Evolutionary conservation across 257 asterid species (phyloP).

Genomic region (Capsicum baccatum): DNA sequence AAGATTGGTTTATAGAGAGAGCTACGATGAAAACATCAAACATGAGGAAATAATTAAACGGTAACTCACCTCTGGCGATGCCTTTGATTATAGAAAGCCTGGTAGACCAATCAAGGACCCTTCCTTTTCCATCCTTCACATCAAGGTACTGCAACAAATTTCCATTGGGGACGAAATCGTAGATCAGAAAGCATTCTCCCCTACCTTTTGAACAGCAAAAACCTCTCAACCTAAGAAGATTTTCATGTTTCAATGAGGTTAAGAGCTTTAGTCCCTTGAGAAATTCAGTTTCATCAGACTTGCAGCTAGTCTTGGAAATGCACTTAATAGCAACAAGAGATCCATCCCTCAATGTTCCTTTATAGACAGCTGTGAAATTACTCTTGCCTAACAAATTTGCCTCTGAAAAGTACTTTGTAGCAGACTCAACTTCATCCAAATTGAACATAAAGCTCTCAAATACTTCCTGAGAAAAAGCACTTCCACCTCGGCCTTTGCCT

Average conservation of each 20-base stretch:
- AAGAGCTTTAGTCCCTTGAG: conserved; percentile 72
- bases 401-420: conserved; percentile 86
- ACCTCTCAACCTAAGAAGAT: conserved; percentile 84
- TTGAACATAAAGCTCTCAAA: conserved; percentile 81
- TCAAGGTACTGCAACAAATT: conserved; percentile 79
- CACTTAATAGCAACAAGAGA: conserved; percentile 83
- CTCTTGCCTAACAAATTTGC: conserved; percentile 80
- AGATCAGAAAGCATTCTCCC: conserved; percentile 93
- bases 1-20: not conserved
- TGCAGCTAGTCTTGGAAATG: conserved; percentile 91
- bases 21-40: not conserved
- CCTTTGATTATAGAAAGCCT: conserved; percentile 77
- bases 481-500: conserved; percentile 56
- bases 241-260: conserved; percentile 79
- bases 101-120: conserved; percentile 81
- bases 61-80: conserved; percentile 75
- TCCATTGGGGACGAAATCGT: conserved; percentile 83
- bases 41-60: not conserved
- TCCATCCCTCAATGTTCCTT: conserved; percentile 81
- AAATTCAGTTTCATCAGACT: conserved; percentile 81
- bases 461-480: conserved; percentile 77
- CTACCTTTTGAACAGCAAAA: conserved; percentile 93
- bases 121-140: conserved; percentile 54
- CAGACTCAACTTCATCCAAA: conserved; percentile 90
- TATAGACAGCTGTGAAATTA: conserved; percentile 75